These are phyloP conservation scores for Euclidium syriacum DNA, from an alignment of 345 rosid genomes.

Conservation along the genomic window DNA sequence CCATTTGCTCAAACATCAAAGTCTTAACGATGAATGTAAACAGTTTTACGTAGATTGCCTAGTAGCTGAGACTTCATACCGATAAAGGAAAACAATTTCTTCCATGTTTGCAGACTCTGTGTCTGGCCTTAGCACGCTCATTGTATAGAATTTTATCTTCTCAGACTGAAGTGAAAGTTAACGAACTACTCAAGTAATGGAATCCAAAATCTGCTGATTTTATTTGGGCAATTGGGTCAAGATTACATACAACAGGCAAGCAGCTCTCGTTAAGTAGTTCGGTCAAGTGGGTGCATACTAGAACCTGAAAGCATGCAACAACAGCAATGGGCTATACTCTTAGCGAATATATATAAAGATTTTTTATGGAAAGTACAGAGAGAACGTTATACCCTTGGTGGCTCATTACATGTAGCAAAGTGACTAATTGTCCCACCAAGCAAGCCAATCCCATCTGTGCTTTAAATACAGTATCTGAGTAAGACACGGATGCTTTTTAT, in stretches of 20 bases:
- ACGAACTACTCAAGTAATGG: background rate
- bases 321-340: background rate
- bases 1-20: background rate
- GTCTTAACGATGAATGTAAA: background rate
- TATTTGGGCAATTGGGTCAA: constrained; percentile 1
- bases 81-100: constrained; percentile 80
- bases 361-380: constrained; percentile 10
- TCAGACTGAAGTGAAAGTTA: constrained; percentile 47
- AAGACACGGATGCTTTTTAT: background rate
- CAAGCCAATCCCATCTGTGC: constrained; percentile 89
- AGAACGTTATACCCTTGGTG: constrained; percentile 72
- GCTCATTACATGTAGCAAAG: constrained; percentile 51
- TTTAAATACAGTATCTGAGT: constrained; percentile 8
- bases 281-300: constrained; percentile 85
- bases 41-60: background rate
- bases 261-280: constrained; percentile 67
- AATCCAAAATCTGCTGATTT: background rate
- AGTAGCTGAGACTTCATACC: constrained; percentile 40
- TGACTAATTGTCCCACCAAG: constrained; percentile 92
- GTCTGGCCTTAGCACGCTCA: constrained; percentile 87
- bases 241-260: constrained; percentile 59
- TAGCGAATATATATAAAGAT: background rate
- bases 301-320: constrained; percentile 48
- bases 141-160: constrained; percentile 73
- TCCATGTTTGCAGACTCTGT: constrained; percentile 44